A percentile compares a stretch with the other conserved stretches of the same genome.
phyloP scores from a whole-genome alignment of 2,329 filamentous ascomycete species.

The Botrytis elliptica region DNA sequence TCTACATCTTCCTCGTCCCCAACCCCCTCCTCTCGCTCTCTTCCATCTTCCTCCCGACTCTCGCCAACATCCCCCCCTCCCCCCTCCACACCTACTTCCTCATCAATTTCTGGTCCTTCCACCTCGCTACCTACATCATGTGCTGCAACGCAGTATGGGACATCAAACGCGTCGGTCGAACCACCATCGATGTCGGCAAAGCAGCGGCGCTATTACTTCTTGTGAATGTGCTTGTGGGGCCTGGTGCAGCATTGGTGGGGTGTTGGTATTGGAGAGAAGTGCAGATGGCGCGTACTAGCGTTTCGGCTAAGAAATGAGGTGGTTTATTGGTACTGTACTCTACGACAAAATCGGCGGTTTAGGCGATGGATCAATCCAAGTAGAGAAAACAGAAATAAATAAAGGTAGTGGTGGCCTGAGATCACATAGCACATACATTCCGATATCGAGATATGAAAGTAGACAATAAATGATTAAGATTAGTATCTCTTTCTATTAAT shows the following conservation, averaged over 20 bases:
- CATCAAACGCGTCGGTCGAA: neutral
- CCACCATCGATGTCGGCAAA: constrained; percentile 3
- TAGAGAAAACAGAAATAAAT: neutral
- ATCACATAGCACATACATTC: too few species aligned
- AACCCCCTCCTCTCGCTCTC: neutral
- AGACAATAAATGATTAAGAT: neutral
- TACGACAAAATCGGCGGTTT: neutral
- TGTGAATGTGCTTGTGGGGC: neutral
- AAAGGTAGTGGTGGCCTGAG: neutral
- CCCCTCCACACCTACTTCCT: neutral
- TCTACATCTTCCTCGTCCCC: neutral
- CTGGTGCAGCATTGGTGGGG: constrained; percentile 10
- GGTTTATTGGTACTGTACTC: too few species aligned
- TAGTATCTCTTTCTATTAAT: neutral
- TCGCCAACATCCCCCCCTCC: neutral
- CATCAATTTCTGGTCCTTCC: neutral
- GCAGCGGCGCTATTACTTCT: neutral
- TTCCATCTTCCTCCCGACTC: neutral
- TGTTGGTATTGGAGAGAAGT: constrained; percentile 18
- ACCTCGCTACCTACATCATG: constrained; percentile 1
- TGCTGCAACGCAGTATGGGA: constrained; percentile 10
- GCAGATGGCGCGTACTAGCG: constrained; percentile 13
- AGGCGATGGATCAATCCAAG: too few species aligned
- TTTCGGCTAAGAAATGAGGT: neutral
- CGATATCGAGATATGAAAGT: neutral